Evolutionary conservation across 768 basidiomycete genomes (phyloP).

Genomic region (Cubamyces lactineus): DNA sequence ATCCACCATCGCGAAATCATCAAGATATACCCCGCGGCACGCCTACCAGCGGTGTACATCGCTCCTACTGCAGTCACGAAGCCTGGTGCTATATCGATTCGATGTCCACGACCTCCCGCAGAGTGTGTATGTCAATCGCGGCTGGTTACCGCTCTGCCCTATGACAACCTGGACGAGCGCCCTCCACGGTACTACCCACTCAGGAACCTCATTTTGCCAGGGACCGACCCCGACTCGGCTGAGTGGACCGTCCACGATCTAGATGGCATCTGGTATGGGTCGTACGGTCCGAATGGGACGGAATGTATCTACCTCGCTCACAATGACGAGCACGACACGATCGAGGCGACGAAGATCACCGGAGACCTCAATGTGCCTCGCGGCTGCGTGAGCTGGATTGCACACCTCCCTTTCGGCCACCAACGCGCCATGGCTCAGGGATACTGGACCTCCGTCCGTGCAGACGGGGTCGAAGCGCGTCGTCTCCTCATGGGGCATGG

Average conservation of each 20-base stretch:
- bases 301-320: conserved; percentile 19
- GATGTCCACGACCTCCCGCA: neutral
- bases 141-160: conserved; percentile 11
- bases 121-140: conserved; percentile 1
- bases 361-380: conserved; percentile 27
- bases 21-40: conserved; percentile 24
- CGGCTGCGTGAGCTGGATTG: conserved; percentile 23
- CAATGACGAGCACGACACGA: neutral
- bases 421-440: neutral
- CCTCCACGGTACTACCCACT: conserved; percentile 28
- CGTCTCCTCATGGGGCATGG: conserved; percentile 10
- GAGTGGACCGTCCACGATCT: conserved; percentile 13
- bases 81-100: conserved; percentile 23
- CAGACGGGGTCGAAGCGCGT: neutral
- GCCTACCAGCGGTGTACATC: conserved; percentile 24
- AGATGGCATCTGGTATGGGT: conserved; percentile 26
- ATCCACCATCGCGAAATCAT: conserved; percentile 16
- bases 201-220: neutral
- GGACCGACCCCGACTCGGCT: conserved; percentile 10
- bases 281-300: conserved; percentile 21
- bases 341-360: conserved; percentile 27
- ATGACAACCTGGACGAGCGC: conserved; percentile 8
- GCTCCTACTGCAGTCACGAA: conserved; percentile 9
- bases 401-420: conserved; percentile 4
- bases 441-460: conserved; percentile 2